Base-by-base conservation (phyloP, 2,329 filamentous ascomycete species). In the Dactylonectria macrodidyma region DNA sequence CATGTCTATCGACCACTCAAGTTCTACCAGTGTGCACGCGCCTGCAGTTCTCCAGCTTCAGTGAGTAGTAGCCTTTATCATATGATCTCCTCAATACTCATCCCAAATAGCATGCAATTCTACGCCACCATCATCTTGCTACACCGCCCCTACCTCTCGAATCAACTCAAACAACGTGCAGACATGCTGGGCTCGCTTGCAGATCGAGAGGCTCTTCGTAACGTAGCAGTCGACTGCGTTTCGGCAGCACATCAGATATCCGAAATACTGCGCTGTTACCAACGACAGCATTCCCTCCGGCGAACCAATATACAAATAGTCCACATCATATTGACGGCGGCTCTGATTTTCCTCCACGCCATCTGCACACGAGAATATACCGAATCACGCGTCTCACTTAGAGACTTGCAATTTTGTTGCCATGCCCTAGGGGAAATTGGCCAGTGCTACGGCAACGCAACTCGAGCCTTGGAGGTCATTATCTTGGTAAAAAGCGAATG, bases 261-360 rank as follows among this genome's bases (percentile, higher is more conserved):
- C 4, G 66, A 75, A 46, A 48, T 71, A 2, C 55, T 73, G 9
- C 62, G 66, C 14, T 62, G 58, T 22, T 71, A 74, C 44, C 67
- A 73, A 41, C 47, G 59, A 12, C 71, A 68, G 7, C 66, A 74
- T 55, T 70, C 73, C 0, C 67, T 74, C 12, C 66, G 65, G 7
- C 58, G 63, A 2, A 48, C 66, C 26, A 72, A 71, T 24, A 65
- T 70, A n/a, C 71, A 74, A 44, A 67, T 73, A 19, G 72, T 75
- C 1, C 69, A 73, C 63, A 68, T 75, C 12, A 67, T 73, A 11
- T 68, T 75, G 54, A 74, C 72, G 3, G 71, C 73, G 1, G 67
- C 62, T 10, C 56, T 71, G 2, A 60, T 69, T 2, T 67, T 73
- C 41, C 69, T 75, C n/a, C 59, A 73, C 60, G 70, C 71, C 47